These are phyloP conservation scores for Hypoxylon sp. DNA, from an alignment of 2,329 filamentous ascomycete genomes.

Conservation along the genomic window DNA sequence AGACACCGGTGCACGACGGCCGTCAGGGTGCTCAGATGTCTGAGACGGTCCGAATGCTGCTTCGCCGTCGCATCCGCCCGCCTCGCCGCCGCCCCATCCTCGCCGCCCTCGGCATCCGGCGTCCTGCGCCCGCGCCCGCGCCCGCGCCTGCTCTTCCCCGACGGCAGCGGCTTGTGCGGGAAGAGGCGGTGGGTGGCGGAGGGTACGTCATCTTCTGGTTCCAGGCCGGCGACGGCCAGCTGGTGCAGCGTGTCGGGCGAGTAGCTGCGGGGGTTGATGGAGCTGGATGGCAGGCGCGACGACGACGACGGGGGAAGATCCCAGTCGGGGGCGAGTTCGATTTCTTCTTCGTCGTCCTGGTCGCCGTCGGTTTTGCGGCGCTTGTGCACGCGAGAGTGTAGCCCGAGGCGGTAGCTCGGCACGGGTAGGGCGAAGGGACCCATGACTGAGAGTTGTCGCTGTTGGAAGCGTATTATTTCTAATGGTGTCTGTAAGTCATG, in stretches of 20 bases:
- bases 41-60: constrained; percentile 54
- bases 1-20: constrained; percentile 79
- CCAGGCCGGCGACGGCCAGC: constrained; percentile 65
- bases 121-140: constrained; percentile 16
- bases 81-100: constrained; percentile 18
- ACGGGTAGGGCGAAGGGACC: constrained; percentile 49
- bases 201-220: constrained; percentile 59
- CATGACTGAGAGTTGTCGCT: constrained; percentile 30
- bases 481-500: background rate
- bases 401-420: constrained; percentile 45
- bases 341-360: constrained; percentile 6
- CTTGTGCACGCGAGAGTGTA: constrained; percentile 47
- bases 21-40: constrained; percentile 74
- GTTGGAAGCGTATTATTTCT: background rate
- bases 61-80: constrained; percentile 31
- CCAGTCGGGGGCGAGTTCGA: constrained; percentile 21
- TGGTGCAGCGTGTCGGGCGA: constrained; percentile 64
- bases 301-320: constrained; percentile 13
- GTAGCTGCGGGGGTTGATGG: constrained; percentile 68
- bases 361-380: constrained; percentile 47
- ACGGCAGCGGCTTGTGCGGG: constrained; percentile 61
- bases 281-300: constrained; percentile 48
- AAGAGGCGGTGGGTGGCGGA: constrained; percentile 57
- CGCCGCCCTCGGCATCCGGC: constrained; percentile 20
- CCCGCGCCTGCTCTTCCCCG: constrained; percentile 22